Evolutionary conservation across 1,284 basidiomycete genomes (phyloP), one percentile per base, ranked within the genome.

Genomic region (Crepidotus sp.): DNA sequence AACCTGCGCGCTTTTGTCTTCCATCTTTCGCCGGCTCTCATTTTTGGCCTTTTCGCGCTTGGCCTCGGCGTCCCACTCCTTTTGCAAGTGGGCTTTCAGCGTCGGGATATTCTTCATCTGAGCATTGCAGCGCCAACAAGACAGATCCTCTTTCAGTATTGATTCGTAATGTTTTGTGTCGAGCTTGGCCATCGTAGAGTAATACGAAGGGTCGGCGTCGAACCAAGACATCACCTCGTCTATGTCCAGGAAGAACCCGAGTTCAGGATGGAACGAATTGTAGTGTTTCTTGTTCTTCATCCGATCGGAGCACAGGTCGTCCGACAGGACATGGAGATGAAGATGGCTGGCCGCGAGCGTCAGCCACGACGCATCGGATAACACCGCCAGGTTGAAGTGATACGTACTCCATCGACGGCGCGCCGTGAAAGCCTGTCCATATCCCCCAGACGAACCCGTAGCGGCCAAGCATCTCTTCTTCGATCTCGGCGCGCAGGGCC

Each of bases 221-320:
- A 91, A 80, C 82, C 86, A 90, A 0, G 69, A 67, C 31, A 86
- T 63, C 3, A 96, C 82, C 4, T 88, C 77, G 26, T 77, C 70
- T 3, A 96, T 65, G 42, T 80, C 75, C 0, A 98, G 57, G 61
- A 96, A 97, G 66, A 93, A 97, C 0, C 90, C 93, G 10, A 77
- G 68, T 22, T 74, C 74, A 0, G 94, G 95, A 55, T 88, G 80
- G 66, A 98, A 98, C 2, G 90, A 91, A 60, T 95, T 92, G 67
- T 92, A 92, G 57, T 98, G 93, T 57, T 88, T 93, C 71, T 96
- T 97, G 50, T 75, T 77, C 64, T 95, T 98, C 65, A 98, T 65
- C 27, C 68, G 65, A 2, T 76, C 70, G 0, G 85, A 83, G 39
- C 77, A 72, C 14, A 96, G 65, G 59, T 98, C 94, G 15, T 74